Base-by-base conservation (phyloP, 169 alveolate species). In the Eimeria acervulina region DNA sequence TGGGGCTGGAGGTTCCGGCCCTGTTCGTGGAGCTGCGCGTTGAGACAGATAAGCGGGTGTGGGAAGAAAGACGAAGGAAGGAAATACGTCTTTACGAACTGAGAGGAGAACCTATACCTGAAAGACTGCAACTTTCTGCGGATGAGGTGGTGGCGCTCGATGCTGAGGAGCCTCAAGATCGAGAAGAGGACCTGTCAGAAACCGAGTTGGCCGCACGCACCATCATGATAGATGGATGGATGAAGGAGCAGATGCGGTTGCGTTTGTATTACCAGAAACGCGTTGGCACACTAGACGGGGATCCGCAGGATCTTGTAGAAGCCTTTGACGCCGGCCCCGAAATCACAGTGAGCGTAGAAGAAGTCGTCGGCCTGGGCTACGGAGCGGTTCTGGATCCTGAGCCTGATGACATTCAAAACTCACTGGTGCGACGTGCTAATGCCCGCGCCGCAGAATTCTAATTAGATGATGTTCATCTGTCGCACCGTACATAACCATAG, bases 201-300 rank as follows among this genome's bases (percentile, higher is more conserved):
- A 10, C 63, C 0, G 81, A 59, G 28, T 33, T 85, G 81, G 59
- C 44, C 42, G 0, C 55, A 6, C 93, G 93, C 61, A 5, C 28
- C 38, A 7, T 26, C 40, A 4, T 85, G 76, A 59, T 85, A 28
- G 47, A 85, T 4, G 93, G 80, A 15, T 85, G 93, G 93, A 59
- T 85, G 80, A 85, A 85, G 81, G 74, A 85, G 66, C 93, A 85
- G 61, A 61, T 61, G n/a, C 80, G 93, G 36, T 47, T 85, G 52
- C 93, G 93, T 52, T 19, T 85, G 66, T 85, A 85, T 61, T 61
- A 55, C 47, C 31, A 36, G 44, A 59, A 85, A 85, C 81, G 93
- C 55, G 40, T 44, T 55, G 93, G 93, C 31, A 6, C 19, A 17
- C 61, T 85, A 6, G 61, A 85, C 26, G 93, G 40, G 31, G 68